These are phyloP conservation scores for Eutrema yunnanense DNA, from an alignment of 345 rosid genomes.

Conservation along the genomic window DNA sequence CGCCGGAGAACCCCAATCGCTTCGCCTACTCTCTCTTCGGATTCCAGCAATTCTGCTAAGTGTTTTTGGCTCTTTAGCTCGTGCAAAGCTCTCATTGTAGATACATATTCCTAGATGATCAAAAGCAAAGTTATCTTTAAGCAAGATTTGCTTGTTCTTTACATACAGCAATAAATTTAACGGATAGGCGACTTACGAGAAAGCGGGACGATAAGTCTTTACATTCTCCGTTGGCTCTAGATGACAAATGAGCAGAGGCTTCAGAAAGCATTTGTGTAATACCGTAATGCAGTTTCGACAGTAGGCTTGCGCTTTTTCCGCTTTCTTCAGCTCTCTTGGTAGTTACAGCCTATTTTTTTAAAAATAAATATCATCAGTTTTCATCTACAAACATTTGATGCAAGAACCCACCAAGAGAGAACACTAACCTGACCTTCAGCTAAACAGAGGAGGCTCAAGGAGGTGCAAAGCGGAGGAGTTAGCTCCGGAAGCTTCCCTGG, in stretches of 20 bases:
- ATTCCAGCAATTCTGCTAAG: slow-evolving; percentile 42
- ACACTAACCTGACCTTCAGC: slow-evolving; percentile 79
- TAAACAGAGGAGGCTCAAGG: slow-evolving; percentile 64
- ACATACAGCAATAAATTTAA: background rate
- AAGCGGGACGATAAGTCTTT: slow-evolving; percentile 53
- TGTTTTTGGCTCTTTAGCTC: slow-evolving; percentile 55
- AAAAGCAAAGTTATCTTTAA: too few species aligned
- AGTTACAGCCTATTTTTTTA: slow-evolving; percentile 43
- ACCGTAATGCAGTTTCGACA: slow-evolving; percentile 72
- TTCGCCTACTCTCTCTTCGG: slow-evolving; percentile 39
- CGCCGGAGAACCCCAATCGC: slow-evolving; percentile 54
- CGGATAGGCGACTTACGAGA: slow-evolving; percentile 31
- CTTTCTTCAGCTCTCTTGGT: slow-evolving; percentile 63
- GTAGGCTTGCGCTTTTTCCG: slow-evolving; percentile 40
- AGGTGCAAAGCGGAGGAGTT: slow-evolving; percentile 40
- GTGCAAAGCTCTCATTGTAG: slow-evolving; percentile 50
- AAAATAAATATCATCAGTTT: background rate
- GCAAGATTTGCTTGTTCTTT: background rate
- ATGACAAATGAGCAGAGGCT: slow-evolving; percentile 36
- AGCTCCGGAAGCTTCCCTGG: slow-evolving; percentile 59
- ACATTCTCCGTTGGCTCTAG: slow-evolving; percentile 32
- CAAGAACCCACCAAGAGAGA: too few species aligned
- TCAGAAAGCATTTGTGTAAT: slow-evolving; percentile 48
- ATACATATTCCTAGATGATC: slow-evolving; percentile 49
- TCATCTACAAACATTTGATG: background rate